Percentiles rank a stretch among this genome's conserved stretches.
These are phyloP conservation scores for Brassica napus DNA, from an alignment of 345 rosid genomes.

Conservation along the genomic window DNA sequence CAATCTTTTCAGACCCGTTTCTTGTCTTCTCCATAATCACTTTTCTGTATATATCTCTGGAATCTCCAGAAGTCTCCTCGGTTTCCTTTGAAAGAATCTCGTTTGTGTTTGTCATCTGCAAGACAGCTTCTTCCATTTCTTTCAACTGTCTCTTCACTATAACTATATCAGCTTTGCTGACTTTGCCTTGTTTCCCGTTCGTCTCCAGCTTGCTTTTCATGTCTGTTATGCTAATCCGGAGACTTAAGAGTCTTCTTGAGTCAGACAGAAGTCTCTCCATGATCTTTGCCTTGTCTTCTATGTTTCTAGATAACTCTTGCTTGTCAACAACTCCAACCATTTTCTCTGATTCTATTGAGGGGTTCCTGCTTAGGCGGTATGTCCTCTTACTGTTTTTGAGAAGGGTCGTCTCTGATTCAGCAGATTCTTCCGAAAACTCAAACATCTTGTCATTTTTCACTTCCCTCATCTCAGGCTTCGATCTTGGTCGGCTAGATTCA, in stretches of 20 bases:
- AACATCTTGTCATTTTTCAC: constrained; percentile 43
- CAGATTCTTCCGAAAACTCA: constrained; percentile 57
- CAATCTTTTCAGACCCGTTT: constrained; percentile 74
- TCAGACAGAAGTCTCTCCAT: constrained; percentile 75
- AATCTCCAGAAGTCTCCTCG: constrained; percentile 45
- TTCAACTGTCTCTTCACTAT: constrained; percentile 61
- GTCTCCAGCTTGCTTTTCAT: constrained; percentile 62
- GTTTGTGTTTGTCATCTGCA: constrained; percentile 55
- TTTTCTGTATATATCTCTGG: constrained; percentile 42
- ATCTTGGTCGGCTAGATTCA: constrained; percentile 42
- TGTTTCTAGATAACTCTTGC: constrained; percentile 56
- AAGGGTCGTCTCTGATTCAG: constrained; percentile 41
- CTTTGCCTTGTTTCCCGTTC: constrained; percentile 55
- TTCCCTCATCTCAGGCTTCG: constrained; percentile 42
- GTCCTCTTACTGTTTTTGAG: constrained; percentile 13
- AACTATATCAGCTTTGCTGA: constrained; percentile 51
- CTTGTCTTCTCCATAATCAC: constrained; percentile 57
- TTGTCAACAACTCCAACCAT: constrained; percentile 60
- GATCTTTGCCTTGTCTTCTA: constrained; percentile 52
- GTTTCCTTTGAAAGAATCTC: constrained; percentile 52
- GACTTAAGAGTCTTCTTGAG: constrained; percentile 60
- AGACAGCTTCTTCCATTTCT: constrained; percentile 65
- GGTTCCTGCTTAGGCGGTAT: constrained; percentile 27
- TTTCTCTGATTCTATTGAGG: constrained; percentile 57
- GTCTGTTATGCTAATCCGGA: constrained; percentile 59